Conservation (phyloP, 2,329 filamentous ascomycete genomes). For the Rhytidhysteron rufulum region DNA sequence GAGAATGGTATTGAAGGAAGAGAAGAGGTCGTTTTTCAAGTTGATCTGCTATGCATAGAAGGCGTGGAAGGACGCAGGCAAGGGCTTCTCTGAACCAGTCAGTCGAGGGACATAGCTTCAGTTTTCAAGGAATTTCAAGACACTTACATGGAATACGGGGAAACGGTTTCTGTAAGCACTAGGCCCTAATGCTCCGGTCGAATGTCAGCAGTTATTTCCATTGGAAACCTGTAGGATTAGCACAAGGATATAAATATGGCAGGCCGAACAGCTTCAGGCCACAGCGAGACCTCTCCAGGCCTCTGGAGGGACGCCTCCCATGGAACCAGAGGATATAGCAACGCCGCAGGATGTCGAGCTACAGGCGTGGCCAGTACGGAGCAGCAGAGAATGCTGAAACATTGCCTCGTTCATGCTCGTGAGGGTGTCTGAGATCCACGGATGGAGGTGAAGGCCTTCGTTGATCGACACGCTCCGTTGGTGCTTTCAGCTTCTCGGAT, state of each 20-base stretch:
- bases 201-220: slow-evolving; percentile 23
- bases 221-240: slow-evolving; percentile 19
- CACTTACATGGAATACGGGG: slow-evolving; percentile 28
- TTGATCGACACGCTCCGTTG: slow-evolving; percentile 22
- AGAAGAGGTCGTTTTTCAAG: slow-evolving; percentile 9
- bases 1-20: slow-evolving; percentile 9
- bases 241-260: slow-evolving; percentile 29
- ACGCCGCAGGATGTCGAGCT: slow-evolving; percentile 7
- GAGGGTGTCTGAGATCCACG: slow-evolving; percentile 10
- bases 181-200: slow-evolving; percentile 20
- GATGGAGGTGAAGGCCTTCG: slow-evolving; percentile 17
- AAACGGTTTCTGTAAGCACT: slow-evolving; percentile 34
- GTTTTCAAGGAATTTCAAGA: slow-evolving; percentile 36
- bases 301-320: slow-evolving; percentile 7
- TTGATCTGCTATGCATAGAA: slow-evolving; percentile 21
- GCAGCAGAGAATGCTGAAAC: slow-evolving; percentile 14
- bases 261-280: slow-evolving; percentile 17
- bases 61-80: slow-evolving; percentile 25
- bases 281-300: slow-evolving; percentile 7
- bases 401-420: slow-evolving; percentile 14
- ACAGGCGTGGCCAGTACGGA: slow-evolving; percentile 2
- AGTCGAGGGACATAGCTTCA: slow-evolving; percentile 19
- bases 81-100: slow-evolving; percentile 25
- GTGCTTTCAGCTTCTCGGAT: slow-evolving; percentile 31
- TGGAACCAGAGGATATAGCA: slow-evolving; percentile 8